Percentiles rank a stretch among this genome's conserved stretches.
Evolutionary conservation across 352 stramenopile genomes (phyloP).

Genomic region (Globisporangium rhizosaccharum): DNA sequence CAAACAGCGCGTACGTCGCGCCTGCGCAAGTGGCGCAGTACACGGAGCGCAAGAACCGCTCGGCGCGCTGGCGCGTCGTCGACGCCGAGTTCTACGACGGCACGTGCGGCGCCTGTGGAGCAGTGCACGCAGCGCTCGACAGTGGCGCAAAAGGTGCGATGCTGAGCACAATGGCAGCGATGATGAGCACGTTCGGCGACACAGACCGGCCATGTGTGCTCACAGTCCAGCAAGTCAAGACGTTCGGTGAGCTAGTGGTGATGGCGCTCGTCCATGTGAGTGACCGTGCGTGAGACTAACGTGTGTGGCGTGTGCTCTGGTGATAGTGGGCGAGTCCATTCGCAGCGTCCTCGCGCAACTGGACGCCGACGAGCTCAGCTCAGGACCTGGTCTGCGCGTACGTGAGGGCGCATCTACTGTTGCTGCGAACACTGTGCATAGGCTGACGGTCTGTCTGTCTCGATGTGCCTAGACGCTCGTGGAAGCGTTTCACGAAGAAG

Average conservation of each 20-base stretch:
- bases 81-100: constrained; percentile 70
- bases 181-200: constrained; percentile 86
- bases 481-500: constrained; percentile 72
- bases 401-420: constrained; percentile 5
- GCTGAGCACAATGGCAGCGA: constrained; percentile 59
- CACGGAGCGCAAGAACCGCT: constrained; percentile 35
- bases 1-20: constrained; percentile 60
- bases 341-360: constrained; percentile 29
- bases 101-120: constrained; percentile 43
- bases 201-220: constrained; percentile 43
- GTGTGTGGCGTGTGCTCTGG: neutral
- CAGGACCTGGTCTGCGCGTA: constrained; percentile 44
- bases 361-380: constrained; percentile 35
- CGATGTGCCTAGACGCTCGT: constrained; percentile 47
- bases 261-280: neutral
- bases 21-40: constrained; percentile 46
- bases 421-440: constrained; percentile 1
- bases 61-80: constrained; percentile 61
- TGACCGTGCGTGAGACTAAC: neutral
- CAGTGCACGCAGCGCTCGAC: constrained; percentile 37
- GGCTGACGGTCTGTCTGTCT: neutral
- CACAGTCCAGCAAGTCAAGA: constrained; percentile 54
- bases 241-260: constrained; percentile 27
- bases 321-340: constrained; percentile 52
- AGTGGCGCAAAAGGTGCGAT: constrained; percentile 36